These are phyloP conservation scores for Vaccinium myrtillus DNA, from an alignment of 148 eudicot species.

Conservation along the genomic window DNA sequence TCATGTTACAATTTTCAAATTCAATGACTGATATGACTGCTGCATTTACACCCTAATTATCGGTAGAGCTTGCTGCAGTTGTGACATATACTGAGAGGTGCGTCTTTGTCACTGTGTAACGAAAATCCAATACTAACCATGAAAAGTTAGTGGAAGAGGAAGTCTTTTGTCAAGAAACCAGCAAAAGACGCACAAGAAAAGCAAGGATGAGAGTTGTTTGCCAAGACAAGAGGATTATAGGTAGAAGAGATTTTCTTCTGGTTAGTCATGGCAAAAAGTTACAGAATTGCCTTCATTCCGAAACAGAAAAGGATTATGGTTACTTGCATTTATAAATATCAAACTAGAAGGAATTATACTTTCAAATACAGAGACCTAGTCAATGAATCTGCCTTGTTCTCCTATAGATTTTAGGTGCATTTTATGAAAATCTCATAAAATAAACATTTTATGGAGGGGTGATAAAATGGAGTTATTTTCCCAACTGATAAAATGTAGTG, in stretches of 20 bases:
- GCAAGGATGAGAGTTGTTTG: background rate
- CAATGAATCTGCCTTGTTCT: background rate
- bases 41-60: background rate
- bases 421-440: too few relatives aligned
- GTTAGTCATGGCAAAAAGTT: background rate
- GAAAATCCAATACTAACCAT: background rate
- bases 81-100: background rate
- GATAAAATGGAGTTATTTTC: too few relatives aligned
- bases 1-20: conserved; percentile 7
- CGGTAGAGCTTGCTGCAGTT: background rate
- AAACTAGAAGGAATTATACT: background rate
- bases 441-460: too few relatives aligned
- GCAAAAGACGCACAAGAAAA: too few relatives aligned
- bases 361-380: background rate
- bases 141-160: too few relatives aligned
- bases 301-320: background rate
- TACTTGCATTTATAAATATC: background rate
- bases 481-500: too few relatives aligned
- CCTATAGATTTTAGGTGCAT: too few relatives aligned
- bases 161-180: too few relatives aligned
- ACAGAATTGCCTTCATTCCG: background rate
- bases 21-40: background rate
- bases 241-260: background rate
- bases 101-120: background rate
- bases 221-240: background rate